Evolutionary conservation across 2,329 filamentous ascomycete genomes (phyloP).

Genomic region (Curvularia hawaiiensis): DNA sequence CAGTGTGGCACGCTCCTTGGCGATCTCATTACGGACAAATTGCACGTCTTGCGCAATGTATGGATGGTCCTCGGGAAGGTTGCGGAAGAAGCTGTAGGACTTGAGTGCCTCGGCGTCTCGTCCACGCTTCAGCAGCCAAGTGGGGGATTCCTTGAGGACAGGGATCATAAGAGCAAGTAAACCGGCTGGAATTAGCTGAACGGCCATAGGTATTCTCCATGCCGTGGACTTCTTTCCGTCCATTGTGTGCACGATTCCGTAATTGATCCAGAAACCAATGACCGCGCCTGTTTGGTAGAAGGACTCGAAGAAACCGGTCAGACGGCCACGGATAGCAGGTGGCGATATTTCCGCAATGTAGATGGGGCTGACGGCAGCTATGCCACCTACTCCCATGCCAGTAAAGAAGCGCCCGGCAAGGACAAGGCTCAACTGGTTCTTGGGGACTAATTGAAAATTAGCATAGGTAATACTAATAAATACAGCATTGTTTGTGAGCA

Average conservation of each 20-base stretch:
- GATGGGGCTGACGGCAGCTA: slow-evolving; percentile 46
- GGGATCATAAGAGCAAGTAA: slow-evolving; percentile 42
- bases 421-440: slow-evolving; percentile 45
- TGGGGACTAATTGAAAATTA: slow-evolving; percentile 24
- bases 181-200: slow-evolving; percentile 52
- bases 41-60: slow-evolving; percentile 48
- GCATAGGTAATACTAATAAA: not conserved
- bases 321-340: slow-evolving; percentile 65
- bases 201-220: slow-evolving; percentile 66
- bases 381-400: slow-evolving; percentile 46
- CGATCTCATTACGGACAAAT: slow-evolving; percentile 40
- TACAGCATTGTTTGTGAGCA: not conserved
- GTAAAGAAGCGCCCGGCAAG: slow-evolving; percentile 51
- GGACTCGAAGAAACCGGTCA: slow-evolving; percentile 70
- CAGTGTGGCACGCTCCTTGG: slow-evolving; percentile 37
- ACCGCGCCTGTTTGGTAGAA: slow-evolving; percentile 67
- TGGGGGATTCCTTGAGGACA: slow-evolving; percentile 43
- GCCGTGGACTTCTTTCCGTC: slow-evolving; percentile 55
- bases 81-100: slow-evolving; percentile 52
- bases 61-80: slow-evolving; percentile 50
- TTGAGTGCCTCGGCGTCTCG: slow-evolving; percentile 48
- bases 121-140: slow-evolving; percentile 38
- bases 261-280: slow-evolving; percentile 51
- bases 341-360: slow-evolving; percentile 55
- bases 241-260: slow-evolving; percentile 49